These are phyloP conservation scores for Cenchrus purpureus DNA, from an alignment of 176 grass and related monocot species.

Conservation along the genomic window DNA sequence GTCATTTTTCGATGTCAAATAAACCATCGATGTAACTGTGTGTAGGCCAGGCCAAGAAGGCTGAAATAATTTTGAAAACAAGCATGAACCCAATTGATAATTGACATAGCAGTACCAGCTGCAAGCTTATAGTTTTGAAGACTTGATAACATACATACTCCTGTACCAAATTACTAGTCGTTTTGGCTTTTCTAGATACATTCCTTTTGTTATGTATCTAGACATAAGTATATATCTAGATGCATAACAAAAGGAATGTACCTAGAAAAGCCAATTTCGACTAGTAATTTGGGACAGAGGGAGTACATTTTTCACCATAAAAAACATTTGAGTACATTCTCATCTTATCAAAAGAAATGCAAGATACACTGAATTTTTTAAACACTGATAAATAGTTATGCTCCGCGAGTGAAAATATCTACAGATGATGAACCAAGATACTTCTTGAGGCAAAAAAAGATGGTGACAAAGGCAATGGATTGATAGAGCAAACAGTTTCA, in stretches of 20 bases:
- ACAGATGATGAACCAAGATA: background rate
- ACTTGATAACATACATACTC: background rate
- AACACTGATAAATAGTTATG: background rate
- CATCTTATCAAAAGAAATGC: background rate
- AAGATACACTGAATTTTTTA: background rate
- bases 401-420: background rate
- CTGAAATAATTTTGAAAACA: constrained; percentile 7
- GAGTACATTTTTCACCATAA: background rate
- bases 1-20: background rate
- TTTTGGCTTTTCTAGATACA: too few species aligned
- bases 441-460: background rate
- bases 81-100: background rate
- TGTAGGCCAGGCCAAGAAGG: background rate
- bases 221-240: too few species aligned
- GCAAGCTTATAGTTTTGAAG: background rate
- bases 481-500: constrained; percentile 22
- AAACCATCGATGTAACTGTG: constrained; percentile 23
- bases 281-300: too few species aligned
- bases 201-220: too few species aligned
- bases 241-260: too few species aligned
- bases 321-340: background rate
- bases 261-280: too few species aligned
- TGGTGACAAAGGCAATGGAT: background rate
- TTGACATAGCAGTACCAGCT: background rate
- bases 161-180: too few species aligned